Base-by-base conservation (phyloP, 2,329 filamentous ascomycete genomes). In the Penicillium sp. region DNA sequence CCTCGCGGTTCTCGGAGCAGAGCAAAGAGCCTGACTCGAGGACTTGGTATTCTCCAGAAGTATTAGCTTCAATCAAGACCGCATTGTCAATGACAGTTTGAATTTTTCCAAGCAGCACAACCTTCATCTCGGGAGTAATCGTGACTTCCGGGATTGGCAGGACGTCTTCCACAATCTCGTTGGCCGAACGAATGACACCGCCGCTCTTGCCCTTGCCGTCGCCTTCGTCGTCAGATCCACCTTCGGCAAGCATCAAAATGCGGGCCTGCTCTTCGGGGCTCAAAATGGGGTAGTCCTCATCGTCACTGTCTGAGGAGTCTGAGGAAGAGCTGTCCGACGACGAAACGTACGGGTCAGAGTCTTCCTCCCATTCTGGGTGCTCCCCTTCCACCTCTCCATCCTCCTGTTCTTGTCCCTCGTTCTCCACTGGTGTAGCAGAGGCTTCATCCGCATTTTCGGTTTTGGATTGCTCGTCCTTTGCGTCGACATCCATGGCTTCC, bases 11-110 rank as follows among this genome's bases (percentile, higher is more conserved):
- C 57, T 83, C 83, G 26, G 85, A 84, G 73, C 90, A 96, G 26
- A 99, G 81, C 3, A 95, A 82, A 0, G 92, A 95, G 28, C 89
- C 90, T 5, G 82, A 81, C 65, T 96, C 91, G 1, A 97, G 81
- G 0, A 96, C 91, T 64, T 88, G 85, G 59, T 91, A 89, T 66
- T 94, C 89, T 56, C 90, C 91, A 5, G 88, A 85, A 0, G 82
- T 87, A 47, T 85, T 86, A 29, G 88, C 92, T 67, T 87, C 88
- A 69, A 97, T 84, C 6, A 97, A 80, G 4, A 90, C 77, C 41
- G 87, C 85, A 59, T 86, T 90, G 38, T 90, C 90, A 24, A 97
- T 87, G 33, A 92, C 81, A 45, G 85, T 83, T 65, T 94, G 84
- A 9, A 96, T 81, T 7, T 77, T 74, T 18, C 94, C 94, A 6